Evolutionary conservation across 1,284 basidiomycete genomes (phyloP).

Genomic region (Ganoderma resinaceum): DNA sequence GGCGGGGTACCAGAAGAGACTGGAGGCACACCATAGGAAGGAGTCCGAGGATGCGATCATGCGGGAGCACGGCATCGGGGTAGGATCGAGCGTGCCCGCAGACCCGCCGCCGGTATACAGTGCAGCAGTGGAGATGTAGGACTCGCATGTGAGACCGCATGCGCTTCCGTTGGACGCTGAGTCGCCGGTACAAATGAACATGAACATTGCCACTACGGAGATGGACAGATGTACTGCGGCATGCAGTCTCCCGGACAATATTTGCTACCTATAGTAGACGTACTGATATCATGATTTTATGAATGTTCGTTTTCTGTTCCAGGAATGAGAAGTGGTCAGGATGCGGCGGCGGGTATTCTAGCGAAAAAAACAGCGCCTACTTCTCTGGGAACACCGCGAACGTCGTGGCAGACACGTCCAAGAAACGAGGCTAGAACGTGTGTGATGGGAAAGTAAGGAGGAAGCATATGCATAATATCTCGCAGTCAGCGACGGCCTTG

Average conservation of each 20-base stretch:
- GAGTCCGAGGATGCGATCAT: slow-evolving; percentile 28
- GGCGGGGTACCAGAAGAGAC: slow-evolving; percentile 37
- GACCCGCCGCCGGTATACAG: slow-evolving; percentile 40
- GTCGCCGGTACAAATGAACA: background rate
- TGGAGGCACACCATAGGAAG: slow-evolving; percentile 39
- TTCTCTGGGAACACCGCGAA: slow-evolving; percentile 2
- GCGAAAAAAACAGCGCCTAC: background rate
- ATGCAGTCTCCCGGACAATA: background rate
- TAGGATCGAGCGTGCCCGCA: slow-evolving; percentile 23
- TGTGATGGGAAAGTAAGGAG: background rate
- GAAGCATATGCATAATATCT: background rate
- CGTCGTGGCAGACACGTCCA: background rate
- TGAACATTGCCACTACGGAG: background rate
- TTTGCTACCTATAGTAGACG: background rate
- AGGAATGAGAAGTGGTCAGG: background rate
- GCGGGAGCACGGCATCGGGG: slow-evolving; percentile 15
- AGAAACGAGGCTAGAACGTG: slow-evolving; percentile 16
- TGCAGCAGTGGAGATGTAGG: slow-evolving; percentile 19
- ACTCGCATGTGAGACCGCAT: background rate
- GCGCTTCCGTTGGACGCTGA: background rate
- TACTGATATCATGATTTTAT: background rate
- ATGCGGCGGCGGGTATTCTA: background rate
- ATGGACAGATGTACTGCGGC: slow-evolving; percentile 5
- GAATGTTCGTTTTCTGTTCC: background rate
- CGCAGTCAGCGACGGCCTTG: background rate